Percentiles rank a stretch among this genome's conserved stretches.
These are phyloP conservation scores for Mycena crocata DNA, from an alignment of 768 basidiomycete species.

Conservation along the genomic window DNA sequence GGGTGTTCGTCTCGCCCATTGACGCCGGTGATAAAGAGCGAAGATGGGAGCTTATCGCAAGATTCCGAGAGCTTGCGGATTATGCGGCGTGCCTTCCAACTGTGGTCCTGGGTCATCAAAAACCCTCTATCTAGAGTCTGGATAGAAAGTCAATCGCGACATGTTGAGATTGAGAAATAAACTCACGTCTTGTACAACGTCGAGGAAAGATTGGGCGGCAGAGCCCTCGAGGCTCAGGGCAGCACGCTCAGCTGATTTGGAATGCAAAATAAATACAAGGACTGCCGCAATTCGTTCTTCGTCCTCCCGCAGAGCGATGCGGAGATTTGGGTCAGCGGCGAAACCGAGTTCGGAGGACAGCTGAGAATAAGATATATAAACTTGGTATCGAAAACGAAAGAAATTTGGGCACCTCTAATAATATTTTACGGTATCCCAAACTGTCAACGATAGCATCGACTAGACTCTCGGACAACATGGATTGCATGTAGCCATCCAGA, in stretches of 20 bases:
- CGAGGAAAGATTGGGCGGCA: slow-evolving; percentile 14
- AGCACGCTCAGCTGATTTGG: background rate
- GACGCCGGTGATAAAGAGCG: slow-evolving; percentile 30
- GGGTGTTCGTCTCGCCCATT: slow-evolving; percentile 20
- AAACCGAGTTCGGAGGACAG: slow-evolving; percentile 12
- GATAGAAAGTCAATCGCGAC: background rate
- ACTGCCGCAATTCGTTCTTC: slow-evolving; percentile 8
- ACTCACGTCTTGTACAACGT: slow-evolving; percentile 17
- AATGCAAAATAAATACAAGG: slow-evolving; percentile 5
- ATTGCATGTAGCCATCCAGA: background rate
- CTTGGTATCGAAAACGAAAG: background rate
- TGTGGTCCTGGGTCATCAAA: background rate
- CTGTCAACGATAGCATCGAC: slow-evolving; percentile 18
- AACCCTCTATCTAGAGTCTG: slow-evolving; percentile 14
- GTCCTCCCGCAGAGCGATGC: slow-evolving; percentile 6
- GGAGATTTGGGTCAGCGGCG: slow-evolving; percentile 2
- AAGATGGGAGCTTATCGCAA: slow-evolving; percentile 30
- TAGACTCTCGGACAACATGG: slow-evolving; percentile 3
- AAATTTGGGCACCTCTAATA: slow-evolving; percentile 9
- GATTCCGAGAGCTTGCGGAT: slow-evolving; percentile 31
- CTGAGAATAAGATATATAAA: background rate
- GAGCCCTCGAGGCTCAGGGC: slow-evolving; percentile 12
- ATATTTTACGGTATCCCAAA: slow-evolving; percentile 10
- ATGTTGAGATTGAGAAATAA: background rate
- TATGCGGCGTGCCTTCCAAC: slow-evolving; percentile 22